Evolutionary conservation across 1,284 basidiomycete species (phyloP).

Genomic region (Caloboletus firmus): DNA sequence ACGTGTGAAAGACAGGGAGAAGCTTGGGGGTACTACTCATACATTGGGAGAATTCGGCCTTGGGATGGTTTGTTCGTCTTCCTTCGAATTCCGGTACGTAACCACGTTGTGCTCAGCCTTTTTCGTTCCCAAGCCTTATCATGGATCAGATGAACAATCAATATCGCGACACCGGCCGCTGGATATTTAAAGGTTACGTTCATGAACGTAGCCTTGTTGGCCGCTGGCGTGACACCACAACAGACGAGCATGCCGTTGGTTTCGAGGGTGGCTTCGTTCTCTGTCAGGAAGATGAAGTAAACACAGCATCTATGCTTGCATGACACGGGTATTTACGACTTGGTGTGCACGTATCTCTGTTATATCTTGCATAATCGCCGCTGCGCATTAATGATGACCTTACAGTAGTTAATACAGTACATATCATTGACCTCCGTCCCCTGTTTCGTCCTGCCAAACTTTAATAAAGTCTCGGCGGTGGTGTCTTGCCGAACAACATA

Average conservation of each 20-base stretch:
- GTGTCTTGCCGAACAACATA: conserved; percentile 5
- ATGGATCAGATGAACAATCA: conserved; percentile 35
- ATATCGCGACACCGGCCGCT: conserved; percentile 38
- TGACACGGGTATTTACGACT: conserved; percentile 18
- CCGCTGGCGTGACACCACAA: conserved; percentile 50
- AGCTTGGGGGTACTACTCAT: conserved; percentile 48
- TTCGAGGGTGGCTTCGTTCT: conserved; percentile 50
- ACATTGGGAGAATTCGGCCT: conserved; percentile 46
- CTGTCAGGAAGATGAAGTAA: conserved; percentile 31
- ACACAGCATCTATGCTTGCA: conserved; percentile 12
- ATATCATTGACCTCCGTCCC: not conserved
- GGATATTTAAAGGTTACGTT: conserved; percentile 53
- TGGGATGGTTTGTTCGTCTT: conserved; percentile 52
- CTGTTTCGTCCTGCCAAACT: not conserved
- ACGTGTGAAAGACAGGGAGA: conserved; percentile 42
- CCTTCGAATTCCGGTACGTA: conserved; percentile 45
- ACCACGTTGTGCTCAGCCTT: not conserved
- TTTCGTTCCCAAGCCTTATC: conserved; percentile 4
- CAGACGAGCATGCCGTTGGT: conserved; percentile 37
- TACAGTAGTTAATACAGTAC: conserved; percentile 14
- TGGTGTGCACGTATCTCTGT: conserved; percentile 6
- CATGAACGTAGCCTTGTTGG: conserved; percentile 49
- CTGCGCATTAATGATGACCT: conserved; percentile 19
- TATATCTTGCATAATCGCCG: conserved; percentile 15
- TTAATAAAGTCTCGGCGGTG: not conserved